Percentiles rank a stretch among this genome's conserved stretches.
Evolutionary conservation across 31 red algal species (phyloP).

Genomic region (Asparagopsis taxiformis): DNA sequence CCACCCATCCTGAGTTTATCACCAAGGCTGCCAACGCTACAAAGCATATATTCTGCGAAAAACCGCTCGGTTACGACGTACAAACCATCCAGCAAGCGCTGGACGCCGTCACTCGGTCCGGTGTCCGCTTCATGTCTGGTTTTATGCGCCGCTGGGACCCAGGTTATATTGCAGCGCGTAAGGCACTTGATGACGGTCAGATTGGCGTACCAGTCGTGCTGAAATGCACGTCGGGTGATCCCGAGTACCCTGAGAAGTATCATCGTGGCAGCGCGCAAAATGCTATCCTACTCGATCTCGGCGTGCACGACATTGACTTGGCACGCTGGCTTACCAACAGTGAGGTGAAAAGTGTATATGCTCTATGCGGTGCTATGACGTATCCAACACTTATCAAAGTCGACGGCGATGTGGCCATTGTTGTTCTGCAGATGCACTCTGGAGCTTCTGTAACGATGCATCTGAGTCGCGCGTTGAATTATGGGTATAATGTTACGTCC

Average conservation of each 20-base stretch:
- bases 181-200: conserved; percentile 6
- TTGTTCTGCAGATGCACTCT: conserved; percentile 74
- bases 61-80: conserved; percentile 70
- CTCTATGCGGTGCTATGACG: conserved; percentile 52
- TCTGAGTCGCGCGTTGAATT: conserved; percentile 73
- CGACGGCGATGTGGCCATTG: conserved; percentile 71
- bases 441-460: conserved; percentile 67
- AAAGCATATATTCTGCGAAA: conserved; percentile 84
- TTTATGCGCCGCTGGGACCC: conserved; percentile 86
- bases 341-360: conserved; percentile 72
- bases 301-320: conserved; percentile 93
- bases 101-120: conserved; percentile 11
- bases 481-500: conserved; percentile 86
- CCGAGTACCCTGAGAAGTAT: conserved; percentile 92
- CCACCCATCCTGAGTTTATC: conserved; percentile 64
- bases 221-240: conserved; percentile 87
- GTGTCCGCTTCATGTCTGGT: conserved; percentile 64
- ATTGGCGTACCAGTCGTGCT: conserved; percentile 50
- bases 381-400: conserved; percentile 52
- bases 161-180: conserved; percentile 31
- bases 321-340: conserved; percentile 73
- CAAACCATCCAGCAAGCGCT: conserved; percentile 20
- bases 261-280: conserved; percentile 47
- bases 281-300: conserved; percentile 73
- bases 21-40: conserved; percentile 52